Evolutionary conservation across 2,329 filamentous ascomycete species (phyloP).

Genomic region (Ambrosiella beaveri): DNA sequence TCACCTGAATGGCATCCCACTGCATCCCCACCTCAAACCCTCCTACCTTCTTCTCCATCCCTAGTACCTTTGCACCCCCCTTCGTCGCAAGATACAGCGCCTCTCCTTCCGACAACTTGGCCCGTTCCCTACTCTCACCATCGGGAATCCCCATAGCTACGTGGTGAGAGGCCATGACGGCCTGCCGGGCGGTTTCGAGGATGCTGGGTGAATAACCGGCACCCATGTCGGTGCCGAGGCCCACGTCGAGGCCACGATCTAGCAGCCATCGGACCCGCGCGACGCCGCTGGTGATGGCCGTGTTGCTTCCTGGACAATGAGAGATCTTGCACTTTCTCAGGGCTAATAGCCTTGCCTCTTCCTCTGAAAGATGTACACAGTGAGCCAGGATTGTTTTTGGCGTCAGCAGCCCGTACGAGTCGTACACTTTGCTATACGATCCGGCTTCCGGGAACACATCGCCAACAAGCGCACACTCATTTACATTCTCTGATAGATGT

Average conservation of each 20-base stretch:
- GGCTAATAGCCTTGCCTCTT: slow-evolving; percentile 49
- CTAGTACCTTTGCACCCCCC: slow-evolving; percentile 72
- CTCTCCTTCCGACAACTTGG: slow-evolving; percentile 69
- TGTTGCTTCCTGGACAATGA: slow-evolving; percentile 82
- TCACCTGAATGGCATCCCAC: slow-evolving; percentile 78
- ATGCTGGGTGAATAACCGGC: slow-evolving; percentile 74
- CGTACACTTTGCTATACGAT: slow-evolving; percentile 67
- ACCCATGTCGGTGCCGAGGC: slow-evolving; percentile 78
- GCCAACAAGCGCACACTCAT: slow-evolving; percentile 55
- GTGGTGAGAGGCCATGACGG: slow-evolving; percentile 60
- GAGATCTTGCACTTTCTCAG: slow-evolving; percentile 46
- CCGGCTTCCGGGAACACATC: slow-evolving; percentile 46
- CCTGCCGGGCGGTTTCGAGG: slow-evolving; percentile 67
- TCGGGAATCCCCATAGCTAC: slow-evolving; percentile 36
- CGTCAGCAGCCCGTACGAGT: slow-evolving; percentile 50
- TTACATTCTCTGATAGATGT: slow-evolving; percentile 69
- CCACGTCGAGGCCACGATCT: slow-evolving; percentile 58
- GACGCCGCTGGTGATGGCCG: slow-evolving; percentile 60
- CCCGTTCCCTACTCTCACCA: slow-evolving; percentile 25
- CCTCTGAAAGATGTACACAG: slow-evolving; percentile 54
- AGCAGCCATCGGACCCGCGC: slow-evolving; percentile 61
- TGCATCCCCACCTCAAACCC: slow-evolving; percentile 73
- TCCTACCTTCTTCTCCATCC: slow-evolving; percentile 54
- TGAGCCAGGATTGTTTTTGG: slow-evolving; percentile 69
- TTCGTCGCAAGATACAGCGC: slow-evolving; percentile 70